These are phyloP conservation scores for Kalmusia sp. DNA, from an alignment of 2,329 filamentous ascomycete species.

Conservation along the genomic window DNA sequence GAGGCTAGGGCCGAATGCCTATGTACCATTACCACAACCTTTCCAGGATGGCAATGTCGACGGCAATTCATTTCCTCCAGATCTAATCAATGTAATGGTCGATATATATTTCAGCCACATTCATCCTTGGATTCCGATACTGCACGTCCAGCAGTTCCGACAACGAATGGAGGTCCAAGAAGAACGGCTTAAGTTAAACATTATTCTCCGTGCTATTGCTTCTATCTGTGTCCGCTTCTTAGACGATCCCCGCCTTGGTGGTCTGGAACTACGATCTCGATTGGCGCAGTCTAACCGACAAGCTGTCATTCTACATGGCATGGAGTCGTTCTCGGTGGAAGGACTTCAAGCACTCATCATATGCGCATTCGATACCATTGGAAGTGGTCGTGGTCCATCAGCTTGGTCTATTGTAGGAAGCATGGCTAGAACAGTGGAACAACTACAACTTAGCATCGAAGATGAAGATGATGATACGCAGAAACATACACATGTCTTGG, in stretches of 20 bases:
- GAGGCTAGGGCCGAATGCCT: background rate
- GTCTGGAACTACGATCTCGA: constrained; percentile 12
- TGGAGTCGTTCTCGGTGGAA: constrained; percentile 44
- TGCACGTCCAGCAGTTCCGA: constrained; percentile 40
- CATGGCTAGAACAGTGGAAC: constrained; percentile 46
- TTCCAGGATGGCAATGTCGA: background rate
- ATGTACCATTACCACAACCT: background rate
- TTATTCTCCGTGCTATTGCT: constrained; percentile 35
- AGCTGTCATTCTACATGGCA: constrained; percentile 38
- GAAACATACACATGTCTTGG: constrained; percentile 32
- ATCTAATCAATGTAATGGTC: constrained; percentile 34
- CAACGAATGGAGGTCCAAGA: constrained; percentile 23
- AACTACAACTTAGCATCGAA: constrained; percentile 40
- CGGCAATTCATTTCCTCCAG: constrained; percentile 16
- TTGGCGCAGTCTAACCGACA: constrained; percentile 21
- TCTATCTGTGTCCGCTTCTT: constrained; percentile 27
- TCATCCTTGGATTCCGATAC: constrained; percentile 45
- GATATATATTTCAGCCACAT: constrained; percentile 40
- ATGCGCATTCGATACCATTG: constrained; percentile 45
- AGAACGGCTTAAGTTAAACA: constrained; percentile 19
- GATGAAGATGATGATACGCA: constrained; percentile 27
- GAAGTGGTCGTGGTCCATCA: constrained; percentile 40
- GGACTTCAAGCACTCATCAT: constrained; percentile 47
- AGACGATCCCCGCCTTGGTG: constrained; percentile 18
- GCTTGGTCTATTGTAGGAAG: constrained; percentile 46